Conservation (phyloP, 169 alveolate species). For the Cryptosporidium meleagridis region DNA sequence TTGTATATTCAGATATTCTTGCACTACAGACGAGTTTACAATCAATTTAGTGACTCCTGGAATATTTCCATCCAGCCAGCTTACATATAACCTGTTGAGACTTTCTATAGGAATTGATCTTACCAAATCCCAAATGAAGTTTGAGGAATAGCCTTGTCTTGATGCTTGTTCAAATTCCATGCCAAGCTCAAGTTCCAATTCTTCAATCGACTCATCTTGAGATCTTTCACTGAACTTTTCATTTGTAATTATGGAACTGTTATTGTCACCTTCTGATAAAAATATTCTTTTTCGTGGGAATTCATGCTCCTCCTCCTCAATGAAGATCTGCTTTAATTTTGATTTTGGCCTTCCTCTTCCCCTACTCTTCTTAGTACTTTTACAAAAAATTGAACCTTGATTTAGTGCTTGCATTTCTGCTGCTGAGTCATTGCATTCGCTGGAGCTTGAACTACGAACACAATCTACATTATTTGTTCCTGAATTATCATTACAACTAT, state of each 20-base stretch:
- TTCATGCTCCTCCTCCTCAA: neutral
- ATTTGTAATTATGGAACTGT: neutral
- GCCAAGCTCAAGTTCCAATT: slow-evolving; percentile 30
- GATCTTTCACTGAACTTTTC: neutral
- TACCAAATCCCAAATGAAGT: slow-evolving; percentile 33
- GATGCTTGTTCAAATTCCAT: slow-evolving; percentile 43
- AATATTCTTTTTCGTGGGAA: neutral
- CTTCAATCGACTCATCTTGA: slow-evolving; percentile 4
- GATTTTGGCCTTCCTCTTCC: slow-evolving; percentile 56
- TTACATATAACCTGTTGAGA: slow-evolving; percentile 22
- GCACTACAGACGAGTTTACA: slow-evolving; percentile 32
- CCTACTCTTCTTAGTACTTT: slow-evolving; percentile 16
- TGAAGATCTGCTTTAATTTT: neutral
- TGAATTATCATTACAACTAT: neutral
- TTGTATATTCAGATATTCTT: slow-evolving; percentile 26
- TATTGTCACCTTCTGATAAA: neutral
- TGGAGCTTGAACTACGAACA: neutral
- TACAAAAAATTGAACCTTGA: neutral
- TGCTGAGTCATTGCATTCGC: neutral
- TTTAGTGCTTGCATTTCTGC: neutral
- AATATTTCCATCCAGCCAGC: slow-evolving; percentile 67
- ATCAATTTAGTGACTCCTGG: slow-evolving; percentile 54
- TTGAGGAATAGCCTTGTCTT: neutral
- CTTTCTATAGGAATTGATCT: slow-evolving; percentile 43
- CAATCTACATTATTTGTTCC: neutral